Evolutionary conservation across 345 rosid species (phyloP).

Genomic region (Syzygium grande): DNA sequence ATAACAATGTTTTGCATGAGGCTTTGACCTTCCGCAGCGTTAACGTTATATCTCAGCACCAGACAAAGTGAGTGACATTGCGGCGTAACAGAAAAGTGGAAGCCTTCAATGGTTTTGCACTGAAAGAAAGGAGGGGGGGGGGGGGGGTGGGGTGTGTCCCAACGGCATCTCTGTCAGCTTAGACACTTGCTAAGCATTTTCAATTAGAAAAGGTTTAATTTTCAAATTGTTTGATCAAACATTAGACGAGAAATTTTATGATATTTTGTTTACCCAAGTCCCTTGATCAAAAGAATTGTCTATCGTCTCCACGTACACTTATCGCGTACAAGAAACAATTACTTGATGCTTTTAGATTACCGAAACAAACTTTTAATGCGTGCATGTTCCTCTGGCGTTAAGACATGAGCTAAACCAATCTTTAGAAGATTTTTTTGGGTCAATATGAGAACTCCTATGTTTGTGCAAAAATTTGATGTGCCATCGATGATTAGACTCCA

Average conservation of each 20-base stretch:
- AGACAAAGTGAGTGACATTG: neutral
- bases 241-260: neutral
- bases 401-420: neutral
- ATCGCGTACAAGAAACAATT: neutral
- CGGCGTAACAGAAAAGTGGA: neutral
- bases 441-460: neutral
- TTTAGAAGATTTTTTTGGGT: neutral
- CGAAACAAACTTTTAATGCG: neutral
- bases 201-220: neutral
- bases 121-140: neutral
- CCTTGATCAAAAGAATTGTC: fast-evolving
- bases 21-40: neutral
- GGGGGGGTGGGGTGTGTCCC: neutral
- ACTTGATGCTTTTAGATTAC: neutral
- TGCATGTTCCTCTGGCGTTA: neutral
- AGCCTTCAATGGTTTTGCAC: neutral
- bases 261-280: neutral
- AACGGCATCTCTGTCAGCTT: neutral
- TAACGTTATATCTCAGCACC: neutral
- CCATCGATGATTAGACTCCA: neutral
- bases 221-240: neutral
- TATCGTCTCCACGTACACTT: neutral
- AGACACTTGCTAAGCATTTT: neutral
- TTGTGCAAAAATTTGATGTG: neutral
- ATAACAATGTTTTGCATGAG: neutral